Evolutionary conservation across 208 protist species (phyloP).

Genomic region (Acanthamoeba lenticulata): DNA sequence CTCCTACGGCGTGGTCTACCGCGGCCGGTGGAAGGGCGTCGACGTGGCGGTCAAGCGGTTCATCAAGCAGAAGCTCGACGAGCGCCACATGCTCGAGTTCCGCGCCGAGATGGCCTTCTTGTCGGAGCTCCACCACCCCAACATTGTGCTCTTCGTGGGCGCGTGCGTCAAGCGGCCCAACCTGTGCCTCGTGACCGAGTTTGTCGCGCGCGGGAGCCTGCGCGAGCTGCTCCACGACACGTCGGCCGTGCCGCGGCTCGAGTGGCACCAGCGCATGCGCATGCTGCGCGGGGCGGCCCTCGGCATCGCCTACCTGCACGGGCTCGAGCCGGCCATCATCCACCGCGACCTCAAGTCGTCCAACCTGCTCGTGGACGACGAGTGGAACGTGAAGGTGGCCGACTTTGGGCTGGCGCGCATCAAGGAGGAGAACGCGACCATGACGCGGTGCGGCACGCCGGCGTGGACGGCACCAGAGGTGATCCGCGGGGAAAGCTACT

Average conservation of each 20-base stretch:
- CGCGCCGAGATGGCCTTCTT: constrained; percentile 14
- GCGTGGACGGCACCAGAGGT: background rate
- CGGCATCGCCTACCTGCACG: background rate
- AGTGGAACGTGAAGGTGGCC: constrained; percentile 22
- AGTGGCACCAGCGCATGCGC: background rate
- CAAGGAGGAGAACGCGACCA: background rate
- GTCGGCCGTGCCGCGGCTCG: background rate
- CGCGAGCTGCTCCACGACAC: background rate
- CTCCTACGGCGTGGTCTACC: background rate
- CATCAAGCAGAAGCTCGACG: constrained; percentile 23
- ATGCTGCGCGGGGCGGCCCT: background rate
- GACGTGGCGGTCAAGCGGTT: background rate
- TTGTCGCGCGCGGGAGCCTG: background rate
- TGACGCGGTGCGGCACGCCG: background rate
- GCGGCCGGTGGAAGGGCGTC: background rate
- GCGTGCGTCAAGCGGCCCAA: background rate
- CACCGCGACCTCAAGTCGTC: background rate
- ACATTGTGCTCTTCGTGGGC: background rate
- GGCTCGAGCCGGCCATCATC: background rate
- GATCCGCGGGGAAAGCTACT: background rate
- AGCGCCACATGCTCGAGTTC: background rate
- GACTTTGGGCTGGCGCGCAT: background rate
- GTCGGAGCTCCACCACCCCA: constrained; percentile 1
- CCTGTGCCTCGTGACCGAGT: background rate
- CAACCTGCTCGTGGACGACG: background rate